Base-by-base conservation (phyloP, 208 protist genomes). In the Leishmania tarentolae region DNA sequence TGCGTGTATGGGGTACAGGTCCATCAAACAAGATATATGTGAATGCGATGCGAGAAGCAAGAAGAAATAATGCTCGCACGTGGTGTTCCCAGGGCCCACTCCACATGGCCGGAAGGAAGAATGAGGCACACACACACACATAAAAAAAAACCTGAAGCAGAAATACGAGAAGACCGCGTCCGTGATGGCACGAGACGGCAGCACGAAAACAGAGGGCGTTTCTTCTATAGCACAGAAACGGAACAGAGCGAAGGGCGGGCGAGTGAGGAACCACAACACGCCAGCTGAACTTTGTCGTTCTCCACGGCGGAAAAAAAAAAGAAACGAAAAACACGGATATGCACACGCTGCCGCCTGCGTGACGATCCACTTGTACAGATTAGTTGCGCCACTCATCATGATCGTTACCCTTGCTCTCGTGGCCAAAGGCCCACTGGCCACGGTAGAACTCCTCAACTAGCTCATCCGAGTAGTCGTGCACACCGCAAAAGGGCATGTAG, bases 391-490 rank as follows among this genome's bases (percentile, higher is more conserved):
- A 98, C 82, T 98, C 94, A 71, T 98, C 93, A 83, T 96, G 93
- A 73, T 98, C 94, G 79, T 96, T 95, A 78, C 94, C 93, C 83
- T 96, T 98, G 88, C 88, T 96, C 35, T 88, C 82, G 46, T 91
- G 90, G 13, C 92, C 90, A 79, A 96, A 96, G 50, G 93, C 93
- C 92, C 92, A 95, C 83, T 95, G 91, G n/a, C 93, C 93, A 73
- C 94, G 90, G 88, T 96, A 96, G 86, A 91, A 98, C 86, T 98
- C 94, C 81, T 98, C 93, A 31, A 98, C 93, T 17, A 98, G 83
- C 85, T 98, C 94, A 83, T 98, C 93, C 46, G 92, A 86, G 82
- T 93, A 92, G 79, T 96, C 94, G 78, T 98, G 94, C 74, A 95
- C 93, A 57, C 92, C 93, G 79, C 89, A 94, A 80, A 98, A 96